These are phyloP conservation scores for Tephrocybe sp. DNA, from an alignment of 768 basidiomycete genomes.

Conservation along the genomic window DNA sequence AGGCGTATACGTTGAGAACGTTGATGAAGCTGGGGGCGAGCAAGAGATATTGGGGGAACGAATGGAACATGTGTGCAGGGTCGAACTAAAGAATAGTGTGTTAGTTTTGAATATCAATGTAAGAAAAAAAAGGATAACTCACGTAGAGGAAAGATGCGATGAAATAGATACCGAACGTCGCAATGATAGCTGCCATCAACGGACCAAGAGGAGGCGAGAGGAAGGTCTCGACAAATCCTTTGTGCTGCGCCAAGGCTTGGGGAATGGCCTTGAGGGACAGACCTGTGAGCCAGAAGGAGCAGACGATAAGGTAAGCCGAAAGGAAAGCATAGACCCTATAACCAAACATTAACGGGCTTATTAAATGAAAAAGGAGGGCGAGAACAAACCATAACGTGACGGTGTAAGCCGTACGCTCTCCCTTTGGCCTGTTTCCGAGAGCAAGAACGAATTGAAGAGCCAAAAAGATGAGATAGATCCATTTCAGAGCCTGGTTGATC, in stretches of 20 bases:
- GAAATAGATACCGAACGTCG: slow-evolving; percentile 88
- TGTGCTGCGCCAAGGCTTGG: slow-evolving; percentile 38
- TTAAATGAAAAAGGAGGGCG: neutral
- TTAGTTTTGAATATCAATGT: neutral
- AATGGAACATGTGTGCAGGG: slow-evolving; percentile 96
- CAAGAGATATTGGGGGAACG: slow-evolving; percentile 86
- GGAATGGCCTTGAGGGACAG: slow-evolving; percentile 71
- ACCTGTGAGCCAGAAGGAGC: slow-evolving; percentile 82
- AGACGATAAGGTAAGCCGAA: slow-evolving; percentile 79
- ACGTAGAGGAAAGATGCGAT: slow-evolving; percentile 82
- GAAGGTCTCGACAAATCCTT: slow-evolving; percentile 57
- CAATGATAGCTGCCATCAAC: slow-evolving; percentile 81
- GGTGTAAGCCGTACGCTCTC: slow-evolving; percentile 71
- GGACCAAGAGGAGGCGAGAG: slow-evolving; percentile 79
- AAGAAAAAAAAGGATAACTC: slow-evolving; percentile 29
- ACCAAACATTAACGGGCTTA: neutral
- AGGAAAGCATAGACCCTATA: slow-evolving; percentile 82
- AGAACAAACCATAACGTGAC: slow-evolving; percentile 68
- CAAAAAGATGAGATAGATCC: slow-evolving; percentile 87
- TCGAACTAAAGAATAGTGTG: slow-evolving; percentile 59
- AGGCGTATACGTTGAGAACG: slow-evolving; percentile 93
- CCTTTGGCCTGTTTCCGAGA: slow-evolving; percentile 81
- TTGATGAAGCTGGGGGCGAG: slow-evolving; percentile 93
- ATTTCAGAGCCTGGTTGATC: slow-evolving; percentile 79
- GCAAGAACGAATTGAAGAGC: slow-evolving; percentile 61